Base-by-base conservation (phyloP, 1,284 basidiomycete species). In the Cutaneotrichosporon arboriforme region DNA sequence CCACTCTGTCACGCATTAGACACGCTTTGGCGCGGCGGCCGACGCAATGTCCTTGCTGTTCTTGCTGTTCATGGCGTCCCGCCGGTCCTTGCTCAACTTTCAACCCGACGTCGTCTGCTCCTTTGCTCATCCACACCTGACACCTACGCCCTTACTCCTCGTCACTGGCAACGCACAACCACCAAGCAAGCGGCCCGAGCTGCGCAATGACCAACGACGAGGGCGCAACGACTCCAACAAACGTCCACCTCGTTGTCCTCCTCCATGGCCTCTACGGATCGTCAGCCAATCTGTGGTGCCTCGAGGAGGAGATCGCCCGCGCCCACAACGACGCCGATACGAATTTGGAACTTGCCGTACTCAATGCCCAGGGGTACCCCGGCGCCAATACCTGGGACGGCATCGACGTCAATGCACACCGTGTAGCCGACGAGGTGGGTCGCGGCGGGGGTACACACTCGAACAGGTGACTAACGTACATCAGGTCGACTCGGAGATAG, bases 251-350 rank as follows among this genome's bases (percentile, higher is more conserved):
- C 23, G 61, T 72, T 15, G 61, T 76, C 39, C 66, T 76, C 47
- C 64, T 74, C 1, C 74, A 76, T 42, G 74, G 74, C 2, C 59
- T 76, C 14, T 76, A 73, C 56, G 74, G 74, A 23, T 62, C 63
- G 2, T 59, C 67, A 1, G 47, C 46, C 12, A 72, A 73, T 51
- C 61, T 73, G 15, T 57, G 58, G 37, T 64, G 62, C 8, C 57
- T 67, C 15, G 63, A 67, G 46, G 61, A 68, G 23, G 70, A 73
- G 51, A 50, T 70, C 12, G 23, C 46, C 8, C 15, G 18, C 18
- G 51, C 45, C 10, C 43, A 49, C 26, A 47, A 31, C 18, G 17
- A 18, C 1, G 41, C 31, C 21, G 37, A 42, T 13, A 42, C 37
- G 4, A 43, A 37, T 4, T 40, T 61, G 8, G 60, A 63, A 38